Evolutionary conservation across 2,329 filamentous ascomycete genomes (phyloP).

Genomic region (Fusarium pseudocircinatum): DNA sequence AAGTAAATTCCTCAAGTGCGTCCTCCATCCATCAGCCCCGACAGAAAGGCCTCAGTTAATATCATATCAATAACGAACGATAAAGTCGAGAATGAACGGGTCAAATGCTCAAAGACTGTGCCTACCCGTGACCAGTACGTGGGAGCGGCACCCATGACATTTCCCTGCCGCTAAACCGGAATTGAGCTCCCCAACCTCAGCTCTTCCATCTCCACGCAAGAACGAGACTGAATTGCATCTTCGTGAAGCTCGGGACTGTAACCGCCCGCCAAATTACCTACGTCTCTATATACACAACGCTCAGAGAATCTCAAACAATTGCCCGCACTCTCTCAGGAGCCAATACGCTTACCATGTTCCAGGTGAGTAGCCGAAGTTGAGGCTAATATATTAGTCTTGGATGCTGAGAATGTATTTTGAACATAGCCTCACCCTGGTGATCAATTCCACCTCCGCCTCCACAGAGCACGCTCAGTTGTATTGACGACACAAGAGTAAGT

Average conservation of each 20-base stretch:
- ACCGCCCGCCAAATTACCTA: background rate
- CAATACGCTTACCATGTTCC: constrained; percentile 36
- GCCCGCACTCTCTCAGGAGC: background rate
- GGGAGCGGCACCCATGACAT: constrained; percentile 12
- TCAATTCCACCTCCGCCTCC: constrained; percentile 80
- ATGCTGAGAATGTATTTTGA: constrained; percentile 17
- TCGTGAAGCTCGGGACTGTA: background rate
- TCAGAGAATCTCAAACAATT: too few relatives aligned
- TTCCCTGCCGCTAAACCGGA: constrained; percentile 21
- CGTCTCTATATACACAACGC: background rate
- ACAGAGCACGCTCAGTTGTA: constrained; percentile 84
- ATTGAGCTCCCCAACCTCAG: constrained; percentile 19
- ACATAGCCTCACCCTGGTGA: constrained; percentile 72
- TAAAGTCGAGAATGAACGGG: background rate
- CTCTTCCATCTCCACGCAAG: constrained; percentile 11
- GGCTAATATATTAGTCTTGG: background rate
- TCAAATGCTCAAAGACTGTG: background rate
- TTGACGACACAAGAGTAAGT: constrained; percentile 79
- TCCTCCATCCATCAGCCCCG: too few relatives aligned
- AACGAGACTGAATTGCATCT: background rate
- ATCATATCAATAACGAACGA: background rate
- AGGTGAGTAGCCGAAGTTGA: constrained; percentile 30
- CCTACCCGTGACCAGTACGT: constrained; percentile 18
- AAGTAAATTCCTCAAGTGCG: background rate
- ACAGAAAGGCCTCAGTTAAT: background rate